A percentile compares a stretch with the other conserved stretches of the same genome.
Conservation (phyloP, 345 rosid genomes). For the Dipteronia dyeriana region DNA sequence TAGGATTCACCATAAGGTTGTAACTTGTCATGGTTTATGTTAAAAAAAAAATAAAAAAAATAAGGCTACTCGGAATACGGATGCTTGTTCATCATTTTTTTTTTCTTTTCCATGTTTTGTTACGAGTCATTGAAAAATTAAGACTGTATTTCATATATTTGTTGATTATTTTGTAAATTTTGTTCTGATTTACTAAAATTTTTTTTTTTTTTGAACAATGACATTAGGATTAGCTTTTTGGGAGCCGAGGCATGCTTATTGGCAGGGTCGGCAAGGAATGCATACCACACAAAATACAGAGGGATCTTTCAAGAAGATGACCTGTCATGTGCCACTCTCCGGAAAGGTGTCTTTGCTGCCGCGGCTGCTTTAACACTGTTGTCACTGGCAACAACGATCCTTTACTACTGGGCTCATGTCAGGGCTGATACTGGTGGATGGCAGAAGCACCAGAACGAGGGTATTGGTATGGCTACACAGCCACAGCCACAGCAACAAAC, state of each 20-base stretch:
- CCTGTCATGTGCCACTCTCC: constrained; percentile 77
- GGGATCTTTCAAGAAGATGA: constrained; percentile 44
- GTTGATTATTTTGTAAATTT: background rate
- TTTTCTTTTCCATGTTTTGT: too few relatives aligned
- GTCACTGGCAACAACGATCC: constrained; percentile 60
- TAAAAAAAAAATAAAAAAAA: background rate
- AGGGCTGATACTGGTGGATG: constrained; percentile 96
- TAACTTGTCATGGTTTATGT: background rate
- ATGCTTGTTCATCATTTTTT: background rate
- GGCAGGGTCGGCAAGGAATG: constrained; percentile 87
- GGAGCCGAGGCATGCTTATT: constrained; percentile 94
- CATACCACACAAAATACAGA: constrained; percentile 85
- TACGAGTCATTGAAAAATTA: background rate
- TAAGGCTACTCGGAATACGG: background rate
- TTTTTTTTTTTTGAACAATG: background rate
- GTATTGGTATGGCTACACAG: constrained; percentile 57
- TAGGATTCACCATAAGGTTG: background rate
- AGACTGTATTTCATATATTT: background rate
- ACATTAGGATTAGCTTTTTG: constrained; percentile 73
- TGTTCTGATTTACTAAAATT: background rate
- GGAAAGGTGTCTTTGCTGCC: constrained; percentile 93
- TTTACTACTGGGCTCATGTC: constrained; percentile 81
- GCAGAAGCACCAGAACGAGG: constrained; percentile 87
- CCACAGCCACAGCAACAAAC: constrained; percentile 35
- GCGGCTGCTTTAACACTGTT: constrained; percentile 84